These are phyloP conservation scores for Plasmodium falciparum DNA, from an alignment of 169 alveolate genomes.

Conservation along the genomic window DNA sequence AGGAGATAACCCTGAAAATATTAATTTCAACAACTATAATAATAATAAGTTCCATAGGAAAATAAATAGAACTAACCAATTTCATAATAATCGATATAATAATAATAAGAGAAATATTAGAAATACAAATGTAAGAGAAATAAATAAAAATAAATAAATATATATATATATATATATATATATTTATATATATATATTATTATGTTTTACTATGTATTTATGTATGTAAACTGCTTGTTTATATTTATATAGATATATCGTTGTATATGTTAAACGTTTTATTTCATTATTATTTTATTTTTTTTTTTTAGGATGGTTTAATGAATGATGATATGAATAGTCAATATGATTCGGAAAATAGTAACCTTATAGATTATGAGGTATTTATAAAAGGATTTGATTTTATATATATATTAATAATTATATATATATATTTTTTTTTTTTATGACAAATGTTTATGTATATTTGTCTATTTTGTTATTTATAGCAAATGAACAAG, in stretches of 20 bases:
- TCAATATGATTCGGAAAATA: conserved; percentile 36
- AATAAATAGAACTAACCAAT: conserved; percentile 47
- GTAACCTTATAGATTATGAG: conserved; percentile 20
- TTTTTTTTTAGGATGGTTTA: conserved; percentile 16
- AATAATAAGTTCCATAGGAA: conserved; percentile 23
- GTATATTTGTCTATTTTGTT: conserved; percentile 2
- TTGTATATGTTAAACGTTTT: neutral
- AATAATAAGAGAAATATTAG: conserved; percentile 40
- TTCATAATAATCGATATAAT: conserved; percentile 63
- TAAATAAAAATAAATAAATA: neutral
- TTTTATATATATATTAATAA: neutral
- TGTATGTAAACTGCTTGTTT: no score
- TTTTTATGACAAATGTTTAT: neutral
- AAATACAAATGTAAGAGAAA: conserved; percentile 24
- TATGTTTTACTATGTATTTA: neutral
- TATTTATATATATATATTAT: neutral
- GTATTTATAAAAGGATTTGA: conserved; percentile 13
- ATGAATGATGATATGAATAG: conserved; percentile 17
- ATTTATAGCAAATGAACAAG: conserved; percentile 41
- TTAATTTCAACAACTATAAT: conserved; percentile 31
- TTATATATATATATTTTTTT: conserved; percentile 2
- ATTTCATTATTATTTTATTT: neutral
- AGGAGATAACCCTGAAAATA: conserved; percentile 35
- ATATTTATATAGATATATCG: neutral
- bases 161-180: neutral